These are phyloP conservation scores for Colletotrichum chlorophyti DNA, from an alignment of 2,329 filamentous ascomycete species.

Conservation along the genomic window DNA sequence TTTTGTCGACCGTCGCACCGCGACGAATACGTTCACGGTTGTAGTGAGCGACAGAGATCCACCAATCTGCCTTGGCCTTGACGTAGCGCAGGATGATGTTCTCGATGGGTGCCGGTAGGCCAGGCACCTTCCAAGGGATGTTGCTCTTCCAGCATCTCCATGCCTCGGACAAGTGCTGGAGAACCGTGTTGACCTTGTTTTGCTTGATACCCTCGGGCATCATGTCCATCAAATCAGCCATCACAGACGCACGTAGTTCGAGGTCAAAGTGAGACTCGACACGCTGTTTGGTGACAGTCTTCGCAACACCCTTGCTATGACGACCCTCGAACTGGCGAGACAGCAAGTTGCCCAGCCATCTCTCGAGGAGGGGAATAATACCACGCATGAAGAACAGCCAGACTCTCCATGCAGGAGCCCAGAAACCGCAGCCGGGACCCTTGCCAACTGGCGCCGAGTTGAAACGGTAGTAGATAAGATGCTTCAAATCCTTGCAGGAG, in stretches of 20 bases:
- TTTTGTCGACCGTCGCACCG: conserved; percentile 98
- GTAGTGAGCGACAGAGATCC: conserved; percentile 98
- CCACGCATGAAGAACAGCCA: conserved; percentile 99
- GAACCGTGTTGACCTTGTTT: conserved; percentile 97
- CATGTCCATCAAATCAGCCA: conserved; percentile 99
- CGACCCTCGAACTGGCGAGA: conserved; percentile 98
- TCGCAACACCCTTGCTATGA: conserved; percentile 98
- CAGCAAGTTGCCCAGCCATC: conserved; percentile 95
- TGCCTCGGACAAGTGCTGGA: conserved; percentile 96
- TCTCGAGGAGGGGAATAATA: conserved; percentile 93
- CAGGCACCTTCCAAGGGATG: conserved; percentile 99
- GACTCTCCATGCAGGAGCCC: conserved; percentile 97
- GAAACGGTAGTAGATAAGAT: conserved; percentile 98
- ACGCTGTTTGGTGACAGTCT: conserved; percentile 98
- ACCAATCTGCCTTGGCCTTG: conserved; percentile 99
- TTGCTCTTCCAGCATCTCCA: conserved; percentile 99
- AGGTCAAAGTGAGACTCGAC: conserved; percentile 99
- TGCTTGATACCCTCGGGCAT: conserved; percentile 99
- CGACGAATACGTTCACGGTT: conserved; percentile 96
- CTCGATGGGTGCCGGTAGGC: conserved; percentile 93
- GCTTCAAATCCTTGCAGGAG: conserved; percentile 98
- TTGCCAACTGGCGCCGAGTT: conserved; percentile 97
- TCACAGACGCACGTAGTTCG: conserved; percentile 95
- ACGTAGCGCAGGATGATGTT: conserved; percentile 99
- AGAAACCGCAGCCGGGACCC: conserved; percentile 97